Conservation (phyloP, 2,329 filamentous ascomycete genomes). For the Ascochyta viciae-villosae region DNA sequence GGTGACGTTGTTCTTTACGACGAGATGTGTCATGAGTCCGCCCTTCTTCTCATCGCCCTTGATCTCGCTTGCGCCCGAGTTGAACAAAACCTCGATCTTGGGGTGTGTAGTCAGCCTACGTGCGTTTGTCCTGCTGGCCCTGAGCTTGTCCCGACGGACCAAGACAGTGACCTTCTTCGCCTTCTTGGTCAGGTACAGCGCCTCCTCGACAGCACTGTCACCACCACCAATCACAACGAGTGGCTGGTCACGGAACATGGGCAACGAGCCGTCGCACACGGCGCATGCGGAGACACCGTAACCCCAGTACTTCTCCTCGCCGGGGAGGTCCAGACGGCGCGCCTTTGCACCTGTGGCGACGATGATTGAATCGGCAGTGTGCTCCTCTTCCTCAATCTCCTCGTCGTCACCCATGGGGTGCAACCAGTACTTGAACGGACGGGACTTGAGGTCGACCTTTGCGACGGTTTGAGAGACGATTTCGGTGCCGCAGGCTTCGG, state of each 20-base stretch:
- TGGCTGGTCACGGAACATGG: constrained; percentile 96
- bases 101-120: constrained; percentile 80
- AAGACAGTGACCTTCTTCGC: constrained; percentile 93
- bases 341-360: constrained; percentile 96
- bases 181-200: constrained; percentile 97
- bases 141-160: constrained; percentile 83
- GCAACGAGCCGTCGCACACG: constrained; percentile 95
- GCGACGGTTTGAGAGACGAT: constrained; percentile 93
- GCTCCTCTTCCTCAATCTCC: constrained; percentile 68
- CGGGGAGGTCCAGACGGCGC: constrained; percentile 78
- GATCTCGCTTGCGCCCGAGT: constrained; percentile 81
- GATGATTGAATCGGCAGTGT: constrained; percentile 92
- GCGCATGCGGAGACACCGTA: constrained; percentile 95
- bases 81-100: constrained; percentile 90
- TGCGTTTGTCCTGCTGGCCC: constrained; percentile 92
- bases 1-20: constrained; percentile 78
- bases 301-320: constrained; percentile 97
- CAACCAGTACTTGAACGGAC: constrained; percentile 88
- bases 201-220: constrained; percentile 96
- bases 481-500: constrained; percentile 87
- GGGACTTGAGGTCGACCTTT: constrained; percentile 79
- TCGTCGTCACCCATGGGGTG: constrained; percentile 81
- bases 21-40: constrained; percentile 86
- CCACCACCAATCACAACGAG: constrained; percentile 95
- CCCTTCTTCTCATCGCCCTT: constrained; percentile 77